These are phyloP conservation scores for Neurospora sp. DNA, from an alignment of 495 filamentous ascomycete species.

Conservation along the genomic window DNA sequence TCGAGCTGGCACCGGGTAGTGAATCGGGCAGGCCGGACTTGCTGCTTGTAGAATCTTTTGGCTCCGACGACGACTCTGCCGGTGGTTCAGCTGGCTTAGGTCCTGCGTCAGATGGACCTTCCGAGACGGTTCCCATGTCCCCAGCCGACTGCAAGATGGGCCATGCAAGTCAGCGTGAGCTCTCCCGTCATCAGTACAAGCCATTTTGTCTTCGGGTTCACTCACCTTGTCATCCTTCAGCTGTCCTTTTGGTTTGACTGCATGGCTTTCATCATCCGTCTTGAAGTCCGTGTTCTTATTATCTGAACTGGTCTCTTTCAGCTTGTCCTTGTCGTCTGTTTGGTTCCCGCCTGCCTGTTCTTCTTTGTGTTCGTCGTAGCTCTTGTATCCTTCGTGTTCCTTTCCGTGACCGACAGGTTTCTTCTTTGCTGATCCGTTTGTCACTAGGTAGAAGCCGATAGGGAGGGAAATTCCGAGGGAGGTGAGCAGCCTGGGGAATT, in stretches of 20 bases:
- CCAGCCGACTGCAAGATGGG: not conserved
- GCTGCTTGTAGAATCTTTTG: not conserved
- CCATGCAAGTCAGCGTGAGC: not conserved
- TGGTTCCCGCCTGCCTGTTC: conserved; percentile 22
- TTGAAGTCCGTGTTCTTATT: not conserved
- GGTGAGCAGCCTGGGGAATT: conserved; percentile 6
- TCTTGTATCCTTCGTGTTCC: not conserved
- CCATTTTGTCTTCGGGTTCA: not conserved
- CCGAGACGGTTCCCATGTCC: not conserved
- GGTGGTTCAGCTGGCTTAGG: not conserved
- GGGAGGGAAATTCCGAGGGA: conserved; percentile 11
- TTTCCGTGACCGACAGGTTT: not conserved
- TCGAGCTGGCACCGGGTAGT: not conserved
- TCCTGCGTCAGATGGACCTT: not conserved
- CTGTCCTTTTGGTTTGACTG: not conserved
- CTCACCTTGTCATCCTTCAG: not conserved
- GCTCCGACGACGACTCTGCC: not conserved
- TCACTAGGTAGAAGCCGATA: conserved; percentile 2
- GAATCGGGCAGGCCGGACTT: not conserved
- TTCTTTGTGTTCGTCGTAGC: not conserved
- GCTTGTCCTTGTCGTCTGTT: not conserved
- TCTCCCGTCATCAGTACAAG: not conserved
- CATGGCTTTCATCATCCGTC: not conserved
- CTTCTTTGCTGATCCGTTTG: not conserved
- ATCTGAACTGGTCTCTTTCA: not conserved